Base-by-base conservation (phyloP, 768 basidiomycete species). In the Rossbeevera mucosa region DNA sequence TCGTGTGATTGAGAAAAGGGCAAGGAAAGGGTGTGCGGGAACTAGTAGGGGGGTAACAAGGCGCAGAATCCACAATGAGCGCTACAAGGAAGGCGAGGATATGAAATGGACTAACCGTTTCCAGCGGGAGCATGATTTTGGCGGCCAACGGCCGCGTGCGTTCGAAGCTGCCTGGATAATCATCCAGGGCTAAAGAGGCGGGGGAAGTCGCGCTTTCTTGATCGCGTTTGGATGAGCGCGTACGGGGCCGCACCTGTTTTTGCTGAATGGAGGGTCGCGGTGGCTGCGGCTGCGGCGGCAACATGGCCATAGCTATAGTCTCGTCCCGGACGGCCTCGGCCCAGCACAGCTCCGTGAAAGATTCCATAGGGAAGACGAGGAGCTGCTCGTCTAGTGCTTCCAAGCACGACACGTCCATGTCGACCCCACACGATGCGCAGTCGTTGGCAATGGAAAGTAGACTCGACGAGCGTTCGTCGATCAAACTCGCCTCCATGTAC, bases 261-360 rank as follows among this genome's bases (percentile, higher is more conserved):
- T 41, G 48, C 28, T 24, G 41, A 21, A 13, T 16, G 21, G 7
- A 21, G 3, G 41, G 21, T 20, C 12, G 36, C 11, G 36, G 18
- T 5, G 36, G 18, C 36, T 38, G 18, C 9, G 36, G 36, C 36
- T 1, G 42, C 9, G 30, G n/a, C 18, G 57, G 54, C n/a, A 41
- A 26, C 0, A 47, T 25, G 14, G 49, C 42, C 31, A 38, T 18
- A 6, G 18, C 36, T 5, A 20, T 12, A 20, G 36, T 38, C 36
- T 70, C 64, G 1, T 71, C 71, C 4, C 56, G 30, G 21, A 76
- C 64, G 24, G 73, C 72, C 20, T 58, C 50, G 2, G 62, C 59
- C 70, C 76, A 77, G 44, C 76, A 77, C 9, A 69, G 44, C 14
- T 75, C 76, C 7, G 64, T 66, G 53, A 76, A 77, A 13, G 67